These are phyloP conservation scores for Pseudocercospora eumusae DNA, from an alignment of 2,329 filamentous ascomycete genomes.

Conservation along the genomic window DNA sequence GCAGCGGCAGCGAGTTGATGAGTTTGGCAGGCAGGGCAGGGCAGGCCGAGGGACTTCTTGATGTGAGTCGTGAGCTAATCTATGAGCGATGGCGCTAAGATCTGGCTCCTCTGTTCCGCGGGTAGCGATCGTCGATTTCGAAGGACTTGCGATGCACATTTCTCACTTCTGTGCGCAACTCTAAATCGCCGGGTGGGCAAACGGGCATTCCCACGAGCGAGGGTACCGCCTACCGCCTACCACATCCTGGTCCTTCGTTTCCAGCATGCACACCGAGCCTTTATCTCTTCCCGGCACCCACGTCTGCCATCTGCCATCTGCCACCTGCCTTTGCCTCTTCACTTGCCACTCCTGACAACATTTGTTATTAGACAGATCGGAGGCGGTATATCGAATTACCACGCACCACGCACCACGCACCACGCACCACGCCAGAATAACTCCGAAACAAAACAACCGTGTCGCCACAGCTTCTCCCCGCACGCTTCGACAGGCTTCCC, in stretches of 20 bases:
- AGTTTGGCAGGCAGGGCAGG: neutral
- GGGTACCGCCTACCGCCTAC: constrained; percentile 13
- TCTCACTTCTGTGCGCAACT: constrained; percentile 1
- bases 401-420: neutral
- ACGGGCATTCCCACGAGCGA: neutral
- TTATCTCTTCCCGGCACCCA: constrained; percentile 7
- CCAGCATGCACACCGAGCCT: constrained; percentile 12
- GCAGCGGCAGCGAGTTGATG: neutral
- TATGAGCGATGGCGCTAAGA: constrained; percentile 11
- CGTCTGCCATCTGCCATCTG: no score
- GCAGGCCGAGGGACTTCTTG: constrained; percentile 4
- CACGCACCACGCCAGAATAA: neutral
- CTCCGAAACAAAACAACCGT: constrained; percentile 3
- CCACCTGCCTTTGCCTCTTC: neutral
- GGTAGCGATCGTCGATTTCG: constrained; percentile 10
- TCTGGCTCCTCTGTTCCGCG: constrained; percentile 1
- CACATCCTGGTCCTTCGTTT: constrained; percentile 8
- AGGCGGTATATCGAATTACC: constrained; percentile 11
- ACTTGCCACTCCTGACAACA: constrained; percentile 4
- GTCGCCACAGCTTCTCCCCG: constrained; percentile 24
- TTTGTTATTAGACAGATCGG: constrained; percentile 39
- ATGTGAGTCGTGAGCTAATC: constrained; percentile 12
- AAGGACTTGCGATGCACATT: constrained; percentile 1
- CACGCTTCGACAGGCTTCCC: constrained; percentile 15
- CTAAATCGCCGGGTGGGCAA: constrained; percentile 10